These are phyloP conservation scores for Solanum corneliomulleri DNA, from an alignment of 257 asterid species.

Conservation along the genomic window DNA sequence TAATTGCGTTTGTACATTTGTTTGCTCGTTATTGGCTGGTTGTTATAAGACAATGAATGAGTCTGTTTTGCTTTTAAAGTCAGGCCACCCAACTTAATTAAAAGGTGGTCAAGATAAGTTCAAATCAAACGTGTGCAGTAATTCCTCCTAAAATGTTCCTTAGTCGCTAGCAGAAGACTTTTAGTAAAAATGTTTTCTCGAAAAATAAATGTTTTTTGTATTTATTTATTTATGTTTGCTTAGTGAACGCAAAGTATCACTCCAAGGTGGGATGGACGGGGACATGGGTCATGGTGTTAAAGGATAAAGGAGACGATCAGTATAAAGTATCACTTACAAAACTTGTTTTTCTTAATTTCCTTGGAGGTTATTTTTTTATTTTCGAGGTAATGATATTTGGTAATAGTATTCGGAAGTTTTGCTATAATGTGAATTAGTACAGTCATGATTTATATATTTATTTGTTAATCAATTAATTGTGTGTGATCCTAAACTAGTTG, in stretches of 20 bases:
- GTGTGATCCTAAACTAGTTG: neutral
- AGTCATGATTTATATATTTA: neutral
- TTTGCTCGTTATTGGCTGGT: neutral
- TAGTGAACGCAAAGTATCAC: neutral
- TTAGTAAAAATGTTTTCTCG: too few relatives aligned
- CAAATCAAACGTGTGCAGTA: neutral
- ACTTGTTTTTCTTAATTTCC: fast-evolving
- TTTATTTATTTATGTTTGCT: neutral
- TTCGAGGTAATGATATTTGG: neutral
- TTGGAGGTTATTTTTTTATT: neutral
- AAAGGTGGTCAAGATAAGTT: neutral
- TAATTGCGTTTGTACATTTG: neutral
- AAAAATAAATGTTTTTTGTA: too few relatives aligned
- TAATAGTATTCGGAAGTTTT: neutral
- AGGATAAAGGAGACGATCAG: neutral
- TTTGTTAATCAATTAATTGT: neutral
- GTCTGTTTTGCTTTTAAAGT: neutral
- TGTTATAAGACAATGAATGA: neutral
- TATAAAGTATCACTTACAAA: neutral
- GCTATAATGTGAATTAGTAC: neutral
- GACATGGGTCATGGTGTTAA: neutral
- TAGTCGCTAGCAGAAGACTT: neutral
- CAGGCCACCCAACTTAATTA: neutral
- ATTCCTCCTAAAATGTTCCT: neutral
- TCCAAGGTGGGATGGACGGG: neutral